Evolutionary conservation across 139 green algal genomes (phyloP).

Genomic region (Helicosporidium sp.): DNA sequence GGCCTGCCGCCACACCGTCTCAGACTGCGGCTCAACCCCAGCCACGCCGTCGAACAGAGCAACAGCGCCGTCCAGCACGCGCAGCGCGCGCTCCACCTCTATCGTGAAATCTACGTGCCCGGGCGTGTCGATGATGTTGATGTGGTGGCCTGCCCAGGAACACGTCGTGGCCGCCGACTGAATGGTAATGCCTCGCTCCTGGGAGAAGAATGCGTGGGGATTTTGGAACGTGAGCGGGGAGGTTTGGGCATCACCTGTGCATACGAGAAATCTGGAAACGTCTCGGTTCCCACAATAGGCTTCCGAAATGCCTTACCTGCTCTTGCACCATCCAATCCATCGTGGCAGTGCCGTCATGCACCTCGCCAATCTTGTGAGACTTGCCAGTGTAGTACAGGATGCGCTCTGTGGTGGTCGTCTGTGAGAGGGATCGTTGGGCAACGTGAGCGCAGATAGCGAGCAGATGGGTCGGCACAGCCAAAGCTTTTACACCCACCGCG

Average conservation of each 20-base stretch:
- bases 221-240: no score
- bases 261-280: no score
- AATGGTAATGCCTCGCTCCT: slow-evolving; percentile 99
- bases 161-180: slow-evolving; percentile 92
- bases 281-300: no score
- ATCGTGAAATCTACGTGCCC: slow-evolving; percentile 94
- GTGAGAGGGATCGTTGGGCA: slow-evolving; percentile 1
- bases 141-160: slow-evolving; percentile 82
- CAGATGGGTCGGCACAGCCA: no score
- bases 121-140: slow-evolving; percentile 99
- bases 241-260: no score
- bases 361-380: slow-evolving; percentile 98
- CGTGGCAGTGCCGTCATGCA: slow-evolving; percentile 93
- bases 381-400: slow-evolving; percentile 97
- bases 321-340: slow-evolving; percentile 96
- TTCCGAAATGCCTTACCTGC: no score
- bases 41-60: slow-evolving; percentile 87
- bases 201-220: no score
- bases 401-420: slow-evolving; percentile 96
- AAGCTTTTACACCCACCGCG: no score
- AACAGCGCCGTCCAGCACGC: slow-evolving; percentile 93
- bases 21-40: slow-evolving; percentile 92
- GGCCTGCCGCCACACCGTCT: slow-evolving; percentile 96
- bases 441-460: background rate
- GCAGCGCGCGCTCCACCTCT: slow-evolving; percentile 93